Conservation (phyloP, 83 land plant genomes). For the Larix sibirica region DNA sequence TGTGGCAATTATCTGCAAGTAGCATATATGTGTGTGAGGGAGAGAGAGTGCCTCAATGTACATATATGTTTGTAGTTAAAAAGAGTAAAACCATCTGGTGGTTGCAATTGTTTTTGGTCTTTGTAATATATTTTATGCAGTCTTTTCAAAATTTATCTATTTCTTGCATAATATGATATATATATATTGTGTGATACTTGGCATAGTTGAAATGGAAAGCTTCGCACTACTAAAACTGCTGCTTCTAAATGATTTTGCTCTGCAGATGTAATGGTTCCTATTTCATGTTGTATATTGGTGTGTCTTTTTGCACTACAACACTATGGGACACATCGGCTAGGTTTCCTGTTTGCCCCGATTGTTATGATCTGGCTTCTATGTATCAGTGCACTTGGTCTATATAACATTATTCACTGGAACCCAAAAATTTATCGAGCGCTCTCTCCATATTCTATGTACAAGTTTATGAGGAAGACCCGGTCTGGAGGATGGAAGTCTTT, state of each 20-base stretch:
- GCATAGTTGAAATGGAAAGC: too few species aligned
- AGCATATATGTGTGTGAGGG: too few species aligned
- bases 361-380: slow-evolving; percentile 34
- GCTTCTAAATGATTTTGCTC: not conserved
- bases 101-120: too few species aligned
- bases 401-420: slow-evolving; percentile 73
- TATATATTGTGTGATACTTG: too few species aligned
- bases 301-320: slow-evolving; percentile 23
- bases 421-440: slow-evolving; percentile 68
- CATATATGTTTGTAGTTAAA: too few species aligned
- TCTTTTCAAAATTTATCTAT: too few species aligned
- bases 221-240: too few species aligned
- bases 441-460: slow-evolving; percentile 81
- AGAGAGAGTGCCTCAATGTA: too few species aligned
- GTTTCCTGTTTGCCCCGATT: slow-evolving; percentile 23
- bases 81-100: too few species aligned
- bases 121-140: too few species aligned
- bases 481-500: slow-evolving; percentile 20
- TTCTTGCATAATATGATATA: too few species aligned
- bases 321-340: slow-evolving; percentile 21
- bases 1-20: too few species aligned
- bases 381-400: slow-evolving; percentile 69
- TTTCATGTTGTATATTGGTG: slow-evolving; percentile 17
- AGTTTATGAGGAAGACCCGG: slow-evolving; percentile 63
- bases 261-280: slow-evolving; percentile 20